Conservation (phyloP, 371 early-diverging fungal genomes). For the Basidiobolus meristosporus region DNA sequence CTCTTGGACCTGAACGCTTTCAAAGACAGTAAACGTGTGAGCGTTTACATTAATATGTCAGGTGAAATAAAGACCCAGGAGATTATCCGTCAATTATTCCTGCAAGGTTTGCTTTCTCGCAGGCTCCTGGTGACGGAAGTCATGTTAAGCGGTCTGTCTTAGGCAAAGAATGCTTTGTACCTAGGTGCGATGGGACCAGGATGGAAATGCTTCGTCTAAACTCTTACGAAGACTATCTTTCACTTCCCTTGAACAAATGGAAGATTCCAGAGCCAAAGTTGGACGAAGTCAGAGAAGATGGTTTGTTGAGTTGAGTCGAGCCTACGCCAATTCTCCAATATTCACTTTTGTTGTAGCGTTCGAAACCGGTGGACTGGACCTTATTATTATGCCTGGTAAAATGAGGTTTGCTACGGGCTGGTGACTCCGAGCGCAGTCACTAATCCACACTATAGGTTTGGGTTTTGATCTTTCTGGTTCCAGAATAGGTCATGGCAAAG, state of each 20-base stretch:
- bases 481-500: conserved; percentile 52
- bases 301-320: conserved; percentile 7
- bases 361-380: conserved; percentile 26
- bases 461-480: conserved; percentile 39
- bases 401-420: not conserved
- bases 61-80: conserved; percentile 32
- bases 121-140: not conserved
- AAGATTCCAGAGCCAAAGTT: conserved; percentile 39
- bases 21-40: conserved; percentile 20
- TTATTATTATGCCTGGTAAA: conserved; percentile 42
- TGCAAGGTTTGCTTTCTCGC: conserved; percentile 8
- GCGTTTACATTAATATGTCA: conserved; percentile 45
- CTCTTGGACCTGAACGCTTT: conserved; percentile 20
- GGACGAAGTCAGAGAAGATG: conserved; percentile 26
- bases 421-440: not conserved
- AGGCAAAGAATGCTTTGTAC: conserved; percentile 44
- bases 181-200: conserved; percentile 27
- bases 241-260: conserved; percentile 41
- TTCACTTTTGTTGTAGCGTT: conserved; percentile 12
- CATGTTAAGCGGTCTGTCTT: not conserved
- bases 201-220: conserved; percentile 53
- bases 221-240: conserved; percentile 30
- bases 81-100: conserved; percentile 25
- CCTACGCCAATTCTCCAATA: not conserved
- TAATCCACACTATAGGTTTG: conserved; percentile 12